These are phyloP conservation scores for Pseudopyricularia cyperi DNA, from an alignment of 2,329 filamentous ascomycete species.

Conservation along the genomic window DNA sequence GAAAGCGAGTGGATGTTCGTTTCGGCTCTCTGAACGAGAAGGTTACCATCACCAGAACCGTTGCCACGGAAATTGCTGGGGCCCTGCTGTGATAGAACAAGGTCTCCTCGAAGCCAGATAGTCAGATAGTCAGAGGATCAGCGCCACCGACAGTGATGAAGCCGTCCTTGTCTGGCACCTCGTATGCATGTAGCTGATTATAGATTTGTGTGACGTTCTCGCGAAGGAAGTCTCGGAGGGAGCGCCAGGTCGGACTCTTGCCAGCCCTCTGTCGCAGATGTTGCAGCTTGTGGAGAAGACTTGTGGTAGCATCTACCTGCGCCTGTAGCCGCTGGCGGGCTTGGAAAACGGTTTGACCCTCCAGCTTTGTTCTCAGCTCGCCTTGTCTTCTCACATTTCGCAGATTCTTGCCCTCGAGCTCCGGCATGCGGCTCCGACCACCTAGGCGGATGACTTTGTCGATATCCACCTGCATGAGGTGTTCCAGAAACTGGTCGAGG, in stretches of 20 bases:
- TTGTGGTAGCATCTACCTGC: background rate
- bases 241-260: background rate
- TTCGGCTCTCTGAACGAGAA: background rate
- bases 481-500: conserved; percentile 44
- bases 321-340: background rate
- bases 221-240: background rate
- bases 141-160: background rate
- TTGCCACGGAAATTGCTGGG: background rate
- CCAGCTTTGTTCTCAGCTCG: background rate
- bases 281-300: background rate
- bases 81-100: background rate
- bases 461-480: conserved; percentile 35
- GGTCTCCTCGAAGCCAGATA: background rate
- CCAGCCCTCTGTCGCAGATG: background rate
- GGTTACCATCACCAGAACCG: background rate
- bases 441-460: conserved; percentile 49
- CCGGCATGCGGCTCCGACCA: background rate
- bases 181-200: background rate
- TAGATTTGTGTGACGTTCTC: background rate
- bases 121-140: background rate
- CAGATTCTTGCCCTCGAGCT: conserved; percentile 4
- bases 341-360: background rate
- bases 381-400: background rate
- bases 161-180: background rate
- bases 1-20: background rate